phyloP scores from a whole-genome alignment of 768 basidiomycete genomes.

The Psilocybe tampanensis region DNA sequence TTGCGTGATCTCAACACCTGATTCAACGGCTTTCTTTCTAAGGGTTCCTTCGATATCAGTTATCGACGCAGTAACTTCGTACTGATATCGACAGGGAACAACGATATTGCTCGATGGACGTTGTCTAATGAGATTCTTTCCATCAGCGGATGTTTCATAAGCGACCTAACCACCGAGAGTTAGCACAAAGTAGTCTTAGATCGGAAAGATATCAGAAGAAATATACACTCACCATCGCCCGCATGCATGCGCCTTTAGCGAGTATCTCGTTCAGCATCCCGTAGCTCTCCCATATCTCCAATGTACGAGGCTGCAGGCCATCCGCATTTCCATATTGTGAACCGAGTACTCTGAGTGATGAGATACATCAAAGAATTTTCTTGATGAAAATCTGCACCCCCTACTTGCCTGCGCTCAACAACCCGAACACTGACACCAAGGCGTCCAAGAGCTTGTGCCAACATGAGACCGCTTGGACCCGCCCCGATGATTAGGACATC shows the following conservation, averaged over 20 bases:
- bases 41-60: constrained; percentile 9
- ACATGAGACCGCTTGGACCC: constrained; percentile 55
- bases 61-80: constrained; percentile 9
- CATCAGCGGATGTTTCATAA: constrained; percentile 1
- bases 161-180: constrained; percentile 1
- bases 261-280: constrained; percentile 9
- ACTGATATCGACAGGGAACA: constrained; percentile 10
- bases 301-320: constrained; percentile 9
- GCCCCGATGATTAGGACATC: constrained; percentile 44
- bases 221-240: constrained; percentile 12
- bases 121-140: not conserved
- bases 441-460: constrained; percentile 50
- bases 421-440: constrained; percentile 53
- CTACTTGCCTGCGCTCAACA: constrained; percentile 32
- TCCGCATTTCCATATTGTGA: constrained; percentile 12
- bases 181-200: not conserved
- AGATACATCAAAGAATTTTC: too few species aligned
- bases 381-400: too few species aligned
- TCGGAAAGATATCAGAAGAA: not conserved
- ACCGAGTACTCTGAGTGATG: not conserved
- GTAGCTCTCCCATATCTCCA: constrained; percentile 15
- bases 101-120: constrained; percentile 7
- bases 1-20: constrained; percentile 7
- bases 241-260: constrained; percentile 7
- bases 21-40: constrained; percentile 7